Evolutionary conservation across 1,284 basidiomycete genomes (phyloP).

Genomic region (Rhodotorula sp.): DNA sequence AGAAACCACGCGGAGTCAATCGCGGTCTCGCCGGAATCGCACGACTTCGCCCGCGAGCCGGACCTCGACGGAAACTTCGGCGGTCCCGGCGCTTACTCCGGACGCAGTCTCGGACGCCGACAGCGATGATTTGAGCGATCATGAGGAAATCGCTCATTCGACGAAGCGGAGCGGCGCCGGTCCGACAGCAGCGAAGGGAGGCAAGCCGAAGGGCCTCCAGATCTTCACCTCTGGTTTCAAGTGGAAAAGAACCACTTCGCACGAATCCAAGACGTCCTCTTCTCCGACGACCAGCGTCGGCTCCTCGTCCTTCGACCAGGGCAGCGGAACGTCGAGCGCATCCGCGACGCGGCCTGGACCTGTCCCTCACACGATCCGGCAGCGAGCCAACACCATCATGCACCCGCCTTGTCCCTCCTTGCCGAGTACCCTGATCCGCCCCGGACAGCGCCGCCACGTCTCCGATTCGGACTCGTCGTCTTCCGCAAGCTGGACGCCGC

Average conservation of each 20-base stretch:
- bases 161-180: neutral
- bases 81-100: constrained; percentile 4
- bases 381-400: too few species aligned
- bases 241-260: too few species aligned
- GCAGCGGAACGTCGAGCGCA: neutral
- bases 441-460: too few species aligned
- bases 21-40: neutral
- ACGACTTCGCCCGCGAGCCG: neutral
- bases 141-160: neutral
- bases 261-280: too few species aligned
- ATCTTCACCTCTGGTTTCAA: neutral
- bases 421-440: too few species aligned
- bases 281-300: too few species aligned
- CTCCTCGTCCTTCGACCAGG: neutral
- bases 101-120: constrained; percentile 3
- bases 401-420: too few species aligned
- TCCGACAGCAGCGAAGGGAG: neutral
- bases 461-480: too few species aligned
- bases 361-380: too few species aligned
- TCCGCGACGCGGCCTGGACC: neutral
- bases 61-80: neutral
- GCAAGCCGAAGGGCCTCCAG: neutral
- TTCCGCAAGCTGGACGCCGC: too few species aligned
- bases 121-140: neutral
- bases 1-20: neutral